These are phyloP conservation scores for Tetratostichococcus sp. DNA, from an alignment of 139 green algal genomes.

Conservation along the genomic window DNA sequence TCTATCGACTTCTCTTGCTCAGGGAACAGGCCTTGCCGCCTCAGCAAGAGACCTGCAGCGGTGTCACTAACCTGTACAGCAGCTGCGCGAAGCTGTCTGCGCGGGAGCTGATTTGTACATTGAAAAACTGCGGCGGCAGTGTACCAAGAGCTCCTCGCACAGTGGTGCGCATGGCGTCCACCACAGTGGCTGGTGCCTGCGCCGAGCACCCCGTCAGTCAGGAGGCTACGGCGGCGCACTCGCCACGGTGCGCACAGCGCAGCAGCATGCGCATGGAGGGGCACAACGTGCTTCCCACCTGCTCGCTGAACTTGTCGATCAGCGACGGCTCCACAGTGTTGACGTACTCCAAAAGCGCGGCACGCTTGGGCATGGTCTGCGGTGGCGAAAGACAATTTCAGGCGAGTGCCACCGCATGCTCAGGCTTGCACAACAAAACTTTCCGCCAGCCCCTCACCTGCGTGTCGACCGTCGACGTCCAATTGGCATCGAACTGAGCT, in stretches of 20 bases:
- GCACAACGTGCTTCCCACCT: not conserved
- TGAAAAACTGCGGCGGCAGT: constrained; percentile 80
- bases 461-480: not conserved
- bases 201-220: not conserved
- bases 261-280: not conserved
- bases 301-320: not conserved
- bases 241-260: too few species aligned
- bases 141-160: constrained; percentile 77
- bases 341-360: not conserved
- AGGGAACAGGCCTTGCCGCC: too few species aligned
- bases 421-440: too few species aligned
- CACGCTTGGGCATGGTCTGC: not conserved
- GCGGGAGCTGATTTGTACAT: constrained; percentile 64
- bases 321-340: not conserved
- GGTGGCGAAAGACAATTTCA: too few species aligned
- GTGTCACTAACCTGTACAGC: too few species aligned
- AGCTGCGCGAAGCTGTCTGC: constrained; percentile 83
- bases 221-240: too few species aligned
- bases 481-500: not conserved
- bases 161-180: constrained; percentile 78
- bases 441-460: not conserved
- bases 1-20: too few species aligned
- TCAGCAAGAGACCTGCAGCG: too few species aligned
- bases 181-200: constrained; percentile 16
- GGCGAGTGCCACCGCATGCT: too few species aligned